A percentile compares a stretch with the other conserved stretches of the same genome.
Evolutionary conservation across 768 basidiomycete species (phyloP).

Genomic region (Trametes elegans): DNA sequence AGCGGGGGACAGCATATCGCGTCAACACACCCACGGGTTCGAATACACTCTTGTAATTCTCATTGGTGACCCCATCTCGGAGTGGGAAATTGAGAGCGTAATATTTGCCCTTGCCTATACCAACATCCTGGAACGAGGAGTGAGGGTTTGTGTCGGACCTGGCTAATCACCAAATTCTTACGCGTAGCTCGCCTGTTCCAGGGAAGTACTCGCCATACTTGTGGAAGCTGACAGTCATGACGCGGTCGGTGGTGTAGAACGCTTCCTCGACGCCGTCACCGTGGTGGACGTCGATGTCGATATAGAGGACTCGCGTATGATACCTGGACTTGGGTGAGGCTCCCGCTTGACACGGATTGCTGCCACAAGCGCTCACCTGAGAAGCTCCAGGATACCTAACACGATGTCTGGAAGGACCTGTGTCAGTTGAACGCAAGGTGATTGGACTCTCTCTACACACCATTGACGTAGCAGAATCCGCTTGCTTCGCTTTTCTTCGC

Average conservation of each 20-base stretch:
- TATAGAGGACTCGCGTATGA: slow-evolving; percentile 92
- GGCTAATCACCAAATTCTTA: no score
- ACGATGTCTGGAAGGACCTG: slow-evolving; percentile 98
- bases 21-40: slow-evolving; percentile 74
- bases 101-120: slow-evolving; percentile 90
- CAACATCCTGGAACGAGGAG: slow-evolving; percentile 63
- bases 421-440: no score
- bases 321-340: slow-evolving; percentile 51
- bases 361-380: slow-evolving; percentile 51
- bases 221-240: slow-evolving; percentile 98
- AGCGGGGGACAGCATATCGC: not conserved
- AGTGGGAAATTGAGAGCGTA: slow-evolving; percentile 95
- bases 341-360: no score
- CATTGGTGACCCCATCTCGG: slow-evolving; percentile 92
- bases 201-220: slow-evolving; percentile 99
- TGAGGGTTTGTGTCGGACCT: no score
- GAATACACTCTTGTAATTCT: slow-evolving; percentile 92
- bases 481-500: slow-evolving; percentile 99
- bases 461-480: slow-evolving; percentile 99
- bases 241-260: slow-evolving; percentile 97
- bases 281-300: slow-evolving; percentile 98
- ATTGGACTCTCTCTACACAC: no score
- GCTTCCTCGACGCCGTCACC: slow-evolving; percentile 99
- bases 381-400: slow-evolving; percentile 90
- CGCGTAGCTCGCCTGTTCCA: slow-evolving; percentile 95